Percentiles rank a stretch among this genome's conserved stretches.
These are phyloP conservation scores for Gossypium anomalum DNA, from an alignment of 345 rosid species.

Conservation along the genomic window DNA sequence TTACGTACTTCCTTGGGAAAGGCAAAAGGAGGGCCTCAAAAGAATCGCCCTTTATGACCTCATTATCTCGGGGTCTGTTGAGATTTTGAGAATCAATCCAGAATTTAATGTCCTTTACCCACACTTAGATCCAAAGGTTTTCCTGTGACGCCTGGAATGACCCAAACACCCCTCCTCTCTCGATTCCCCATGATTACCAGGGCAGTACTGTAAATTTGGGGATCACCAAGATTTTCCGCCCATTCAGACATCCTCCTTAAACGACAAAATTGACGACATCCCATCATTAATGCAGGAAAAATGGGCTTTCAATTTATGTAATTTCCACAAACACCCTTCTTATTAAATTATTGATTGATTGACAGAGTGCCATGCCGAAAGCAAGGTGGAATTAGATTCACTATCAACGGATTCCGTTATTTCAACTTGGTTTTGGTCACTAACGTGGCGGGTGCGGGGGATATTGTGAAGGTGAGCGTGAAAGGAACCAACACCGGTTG, in stretches of 20 bases:
- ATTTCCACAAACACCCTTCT: neutral
- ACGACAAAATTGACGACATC: constrained; percentile 23
- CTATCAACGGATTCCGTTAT: constrained; percentile 1
- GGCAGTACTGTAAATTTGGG: constrained; percentile 7
- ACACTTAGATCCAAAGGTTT: constrained; percentile 6
- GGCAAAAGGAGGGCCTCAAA: constrained; percentile 13
- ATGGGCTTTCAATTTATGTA: neutral
- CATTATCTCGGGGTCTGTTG: neutral
- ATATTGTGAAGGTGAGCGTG: neutral
- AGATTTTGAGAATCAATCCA: neutral
- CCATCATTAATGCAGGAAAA: constrained; percentile 7
- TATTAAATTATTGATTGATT: neutral
- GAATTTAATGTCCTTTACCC: constrained; percentile 2
- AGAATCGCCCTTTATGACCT: neutral
- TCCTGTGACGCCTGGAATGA: neutral
- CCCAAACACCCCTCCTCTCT: constrained; percentile 10
- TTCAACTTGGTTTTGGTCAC: constrained; percentile 3
- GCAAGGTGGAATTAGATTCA: neutral
- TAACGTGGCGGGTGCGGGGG: constrained; percentile 4
- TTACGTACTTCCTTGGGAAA: constrained; percentile 13
- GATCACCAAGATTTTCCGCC: constrained; percentile 6
- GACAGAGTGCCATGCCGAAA: neutral
- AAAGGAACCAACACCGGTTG: constrained; percentile 1
- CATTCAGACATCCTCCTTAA: constrained; percentile 8
- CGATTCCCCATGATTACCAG: fast-evolving